Percentiles rank a stretch among this genome's conserved stretches.
These are phyloP conservation scores for Aureobasidium sp. DNA, from an alignment of 2,329 filamentous ascomycete species.

Conservation along the genomic window DNA sequence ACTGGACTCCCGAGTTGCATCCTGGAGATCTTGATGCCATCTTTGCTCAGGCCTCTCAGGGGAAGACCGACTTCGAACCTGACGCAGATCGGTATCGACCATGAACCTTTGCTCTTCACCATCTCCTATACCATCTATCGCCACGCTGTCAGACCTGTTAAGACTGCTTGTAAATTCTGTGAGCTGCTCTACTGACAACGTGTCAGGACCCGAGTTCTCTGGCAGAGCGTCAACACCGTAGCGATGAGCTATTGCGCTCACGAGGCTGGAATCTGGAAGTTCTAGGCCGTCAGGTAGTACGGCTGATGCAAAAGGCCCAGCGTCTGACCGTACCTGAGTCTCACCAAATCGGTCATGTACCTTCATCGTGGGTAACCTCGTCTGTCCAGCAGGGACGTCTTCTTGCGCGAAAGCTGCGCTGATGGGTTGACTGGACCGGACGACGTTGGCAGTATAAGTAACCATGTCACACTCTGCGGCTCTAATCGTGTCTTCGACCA, in stretches of 20 bases:
- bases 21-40: conserved; percentile 54
- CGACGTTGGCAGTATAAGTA: conserved; percentile 28
- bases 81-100: conserved; percentile 6
- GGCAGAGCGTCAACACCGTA: conserved; percentile 32
- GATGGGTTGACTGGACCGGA: conserved; percentile 40
- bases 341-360: conserved; percentile 27
- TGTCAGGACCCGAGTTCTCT: background rate
- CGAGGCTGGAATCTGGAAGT: background rate
- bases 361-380: conserved; percentile 27
- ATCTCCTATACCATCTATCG: background rate
- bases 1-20: background rate
- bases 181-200: background rate
- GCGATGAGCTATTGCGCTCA: background rate
- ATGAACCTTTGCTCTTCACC: background rate
- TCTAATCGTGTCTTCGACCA: conserved; percentile 75
- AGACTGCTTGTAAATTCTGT: background rate
- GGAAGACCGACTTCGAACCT: background rate
- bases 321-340: conserved; percentile 18
- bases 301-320: conserved; percentile 5
- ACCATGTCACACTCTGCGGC: conserved; percentile 60
- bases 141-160: background rate
- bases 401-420: conserved; percentile 39
- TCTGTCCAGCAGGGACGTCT: conserved; percentile 28
- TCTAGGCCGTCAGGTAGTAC: conserved; percentile 15
- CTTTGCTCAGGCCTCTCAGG: conserved; percentile 46